Conservation (phyloP, 2,329 filamentous ascomycete species). For the Colletotrichum sp. region DNA sequence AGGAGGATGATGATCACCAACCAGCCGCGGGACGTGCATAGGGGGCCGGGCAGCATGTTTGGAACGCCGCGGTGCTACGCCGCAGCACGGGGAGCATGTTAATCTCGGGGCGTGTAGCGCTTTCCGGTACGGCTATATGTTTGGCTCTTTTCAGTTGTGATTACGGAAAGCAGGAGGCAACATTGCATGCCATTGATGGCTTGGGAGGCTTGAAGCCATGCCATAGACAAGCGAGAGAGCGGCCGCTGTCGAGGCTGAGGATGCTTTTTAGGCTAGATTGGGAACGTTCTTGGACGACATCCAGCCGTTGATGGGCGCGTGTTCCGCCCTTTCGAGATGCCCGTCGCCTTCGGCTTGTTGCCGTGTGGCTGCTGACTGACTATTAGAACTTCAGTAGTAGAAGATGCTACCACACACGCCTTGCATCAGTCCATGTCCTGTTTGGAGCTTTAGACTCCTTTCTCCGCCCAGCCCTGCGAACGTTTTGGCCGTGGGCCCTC, state of each 20-base stretch:
- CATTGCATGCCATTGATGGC: neutral
- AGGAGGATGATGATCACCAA: neutral
- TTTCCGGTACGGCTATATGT: neutral
- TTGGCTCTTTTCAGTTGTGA: neutral
- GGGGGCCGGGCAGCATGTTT: neutral
- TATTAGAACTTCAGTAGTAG: conserved; percentile 5
- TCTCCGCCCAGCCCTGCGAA: conserved; percentile 1
- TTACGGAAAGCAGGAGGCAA: neutral
- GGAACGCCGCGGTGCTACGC: neutral
- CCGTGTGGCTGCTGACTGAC: conserved; percentile 19
- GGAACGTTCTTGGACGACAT: neutral
- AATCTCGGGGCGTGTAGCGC: conserved; percentile 1
- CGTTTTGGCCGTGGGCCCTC: conserved; percentile 2
- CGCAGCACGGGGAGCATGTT: conserved; percentile 8
- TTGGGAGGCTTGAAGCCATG: neutral
- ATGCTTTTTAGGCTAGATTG: neutral
- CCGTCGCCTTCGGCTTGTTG: conserved; percentile 5
- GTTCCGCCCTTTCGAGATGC: neutral
- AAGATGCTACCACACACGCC: neutral
- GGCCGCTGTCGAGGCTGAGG: neutral
- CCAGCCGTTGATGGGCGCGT: neutral
- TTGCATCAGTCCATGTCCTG: neutral
- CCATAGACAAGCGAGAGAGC: neutral
- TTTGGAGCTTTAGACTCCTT: neutral
- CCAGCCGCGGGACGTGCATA: conserved; percentile 5